Evolutionary conservation across 305 asterid species (phyloP).

Genomic region (Fraxinus albicans): DNA sequence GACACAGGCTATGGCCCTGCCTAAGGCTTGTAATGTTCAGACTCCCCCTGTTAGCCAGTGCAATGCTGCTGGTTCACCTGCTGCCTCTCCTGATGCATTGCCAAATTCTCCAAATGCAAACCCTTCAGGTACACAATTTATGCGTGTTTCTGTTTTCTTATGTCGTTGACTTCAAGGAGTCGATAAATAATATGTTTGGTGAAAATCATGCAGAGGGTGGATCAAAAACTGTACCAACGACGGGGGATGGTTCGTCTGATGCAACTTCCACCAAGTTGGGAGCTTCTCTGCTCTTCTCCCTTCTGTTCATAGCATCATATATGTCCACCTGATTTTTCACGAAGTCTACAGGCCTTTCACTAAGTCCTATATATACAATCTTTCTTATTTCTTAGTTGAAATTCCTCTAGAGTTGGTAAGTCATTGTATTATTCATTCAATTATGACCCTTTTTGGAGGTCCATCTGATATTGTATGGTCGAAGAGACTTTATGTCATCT

Average conservation of each 20-base stretch:
- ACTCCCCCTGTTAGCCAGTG: slow-evolving; percentile 57
- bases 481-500: slow-evolving; percentile 23
- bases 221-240: slow-evolving; percentile 42
- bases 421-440: slow-evolving; percentile 35
- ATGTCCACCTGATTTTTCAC: slow-evolving; percentile 36
- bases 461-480: slow-evolving; percentile 36
- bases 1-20: slow-evolving; percentile 59
- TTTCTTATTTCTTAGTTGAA: slow-evolving; percentile 9
- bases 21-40: slow-evolving; percentile 62
- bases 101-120: slow-evolving; percentile 24
- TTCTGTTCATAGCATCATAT: slow-evolving; percentile 50
- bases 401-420: neutral
- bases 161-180: neutral
- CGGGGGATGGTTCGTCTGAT: slow-evolving; percentile 49
- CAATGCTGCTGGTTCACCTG: slow-evolving; percentile 53
- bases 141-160: neutral
- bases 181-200: neutral
- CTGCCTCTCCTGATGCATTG: slow-evolving; percentile 43
- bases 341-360: neutral
- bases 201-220: slow-evolving; percentile 41
- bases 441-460: slow-evolving; percentile 34
- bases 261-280: slow-evolving; percentile 53
- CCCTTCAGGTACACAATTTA: slow-evolving; percentile 31
- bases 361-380: neutral
- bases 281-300: slow-evolving; percentile 35